These are phyloP conservation scores for Jatropha podagrica DNA, from an alignment of 441 rosid genomes.

Conservation along the genomic window DNA sequence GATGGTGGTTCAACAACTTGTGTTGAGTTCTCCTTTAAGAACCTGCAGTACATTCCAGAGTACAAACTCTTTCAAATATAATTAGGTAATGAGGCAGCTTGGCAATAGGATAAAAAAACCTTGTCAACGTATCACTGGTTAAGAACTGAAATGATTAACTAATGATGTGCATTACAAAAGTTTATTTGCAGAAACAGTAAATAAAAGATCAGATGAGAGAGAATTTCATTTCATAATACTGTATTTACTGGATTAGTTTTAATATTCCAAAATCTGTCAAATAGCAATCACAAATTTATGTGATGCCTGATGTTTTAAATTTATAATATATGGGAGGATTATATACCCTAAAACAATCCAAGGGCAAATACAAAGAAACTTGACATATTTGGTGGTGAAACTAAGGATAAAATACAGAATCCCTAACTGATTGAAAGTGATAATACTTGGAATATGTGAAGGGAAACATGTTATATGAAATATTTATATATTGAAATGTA, in stretches of 20 bases:
- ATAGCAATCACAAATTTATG: neutral
- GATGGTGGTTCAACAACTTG: constrained; percentile 74
- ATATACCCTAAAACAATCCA: neutral
- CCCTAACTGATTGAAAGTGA: neutral
- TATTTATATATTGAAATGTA: neutral
- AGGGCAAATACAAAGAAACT: neutral
- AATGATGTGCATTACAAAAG: neutral
- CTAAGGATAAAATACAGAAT: neutral
- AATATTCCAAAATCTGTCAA: neutral
- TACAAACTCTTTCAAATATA: constrained; percentile 3
- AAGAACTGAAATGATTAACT: neutral
- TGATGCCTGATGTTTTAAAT: neutral
- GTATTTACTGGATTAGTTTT: neutral
- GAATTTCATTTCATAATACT: neutral
- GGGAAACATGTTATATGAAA: neutral
- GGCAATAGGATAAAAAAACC: neutral
- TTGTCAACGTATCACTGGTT: neutral
- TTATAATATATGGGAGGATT: neutral
- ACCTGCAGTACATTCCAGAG: constrained; percentile 36
- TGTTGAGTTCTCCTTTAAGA: constrained; percentile 55
- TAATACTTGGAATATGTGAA: neutral
- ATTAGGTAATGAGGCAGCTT: neutral
- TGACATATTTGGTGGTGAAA: neutral
- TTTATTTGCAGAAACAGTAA: neutral
- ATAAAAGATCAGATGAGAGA: neutral